These are phyloP conservation scores for Amanita pallidorosea DNA, from an alignment of 768 basidiomycete genomes.

Conservation along the genomic window DNA sequence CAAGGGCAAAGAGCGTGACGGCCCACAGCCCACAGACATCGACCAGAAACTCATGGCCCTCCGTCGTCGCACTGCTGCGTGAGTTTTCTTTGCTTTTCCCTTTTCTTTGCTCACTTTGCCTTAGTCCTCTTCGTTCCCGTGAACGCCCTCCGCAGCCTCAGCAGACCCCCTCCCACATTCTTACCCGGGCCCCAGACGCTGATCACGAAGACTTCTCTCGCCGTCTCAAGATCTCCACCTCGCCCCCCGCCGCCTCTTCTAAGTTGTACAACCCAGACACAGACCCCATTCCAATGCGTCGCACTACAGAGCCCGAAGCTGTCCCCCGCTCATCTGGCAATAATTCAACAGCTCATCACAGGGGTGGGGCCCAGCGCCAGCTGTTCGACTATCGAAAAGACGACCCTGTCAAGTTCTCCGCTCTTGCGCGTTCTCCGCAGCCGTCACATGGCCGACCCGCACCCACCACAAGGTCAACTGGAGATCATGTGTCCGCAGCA, in stretches of 20 bases:
- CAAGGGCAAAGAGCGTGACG: conserved; percentile 34
- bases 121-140: not conserved
- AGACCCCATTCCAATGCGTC: conserved; percentile 52
- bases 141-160: conserved; percentile 10
- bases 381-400: conserved; percentile 88
- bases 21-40: conserved; percentile 32
- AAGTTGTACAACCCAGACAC: conserved; percentile 69
- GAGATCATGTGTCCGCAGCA: conserved; percentile 64
- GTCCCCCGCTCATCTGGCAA: conserved; percentile 16
- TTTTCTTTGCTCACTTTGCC: not conserved
- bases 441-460: conserved; percentile 24
- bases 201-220: conserved; percentile 70
- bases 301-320: conserved; percentile 54
- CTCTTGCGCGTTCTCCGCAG: conserved; percentile 40
- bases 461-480: conserved; percentile 51
- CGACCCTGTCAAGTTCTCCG: conserved; percentile 80
- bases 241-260: conserved; percentile 22
- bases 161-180: conserved; percentile 21
- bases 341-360: conserved; percentile 8
- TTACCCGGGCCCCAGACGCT: conserved; percentile 33
- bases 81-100: conserved; percentile 14
- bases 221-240: conserved; percentile 53
- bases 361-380: conserved; percentile 32
- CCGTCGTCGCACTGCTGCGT: conserved; percentile 56
- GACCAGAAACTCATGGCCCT: conserved; percentile 56